Evolutionary conservation across 2,329 filamentous ascomycete species (phyloP), one percentile per base, ranked within the genome.

Genomic region (Myriosclerotinia duriaeana): DNA sequence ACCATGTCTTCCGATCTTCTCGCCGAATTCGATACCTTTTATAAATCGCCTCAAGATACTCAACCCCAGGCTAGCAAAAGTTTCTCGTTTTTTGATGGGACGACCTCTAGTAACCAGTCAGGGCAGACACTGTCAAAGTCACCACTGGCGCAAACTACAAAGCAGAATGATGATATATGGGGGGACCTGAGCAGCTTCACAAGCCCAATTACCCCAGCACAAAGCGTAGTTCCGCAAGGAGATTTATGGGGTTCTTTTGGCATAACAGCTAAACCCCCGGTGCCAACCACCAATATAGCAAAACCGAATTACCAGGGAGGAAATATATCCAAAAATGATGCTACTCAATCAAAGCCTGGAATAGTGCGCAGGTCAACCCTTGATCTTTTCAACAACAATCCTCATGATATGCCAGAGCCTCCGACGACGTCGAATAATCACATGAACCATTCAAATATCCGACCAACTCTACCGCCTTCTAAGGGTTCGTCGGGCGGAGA

Each of bases 1-100:
- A n/a, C 30, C 30, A 89, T 89, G 86, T 89, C 87, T 71, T 85
- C 86, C 69, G 86, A 89, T 76, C 82, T 89, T 66, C 86, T 89
- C 73, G 86, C 85, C 65, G 84, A 86, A 71, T 88, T 89, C 71
- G 85, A 84, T 73, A 80, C 78, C 72, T 78, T 81, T 70, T 80
- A 83, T 63, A 71, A 71, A 68, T 69, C 77, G 67, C 73, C 78
- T 40, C 72, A 71, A 55, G 71, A 72, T n/a, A 69, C 71, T 20
- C 73, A 77, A 58, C 70, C 72, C n/a, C 68, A 61, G 48, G 66
- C 72, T 20, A 67, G 67, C 46, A 73, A 74, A 48, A 70, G 73
- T 53, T 66, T 74, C 20, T 69, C 69, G 6, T 70, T 72, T 50
- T 56, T 75, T 9, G 64, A 68, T 36, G 59, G 34, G 53, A 42